Evolutionary conservation across 495 filamentous ascomycete genomes (phyloP).

Genomic region (Oidiodendron maius): DNA sequence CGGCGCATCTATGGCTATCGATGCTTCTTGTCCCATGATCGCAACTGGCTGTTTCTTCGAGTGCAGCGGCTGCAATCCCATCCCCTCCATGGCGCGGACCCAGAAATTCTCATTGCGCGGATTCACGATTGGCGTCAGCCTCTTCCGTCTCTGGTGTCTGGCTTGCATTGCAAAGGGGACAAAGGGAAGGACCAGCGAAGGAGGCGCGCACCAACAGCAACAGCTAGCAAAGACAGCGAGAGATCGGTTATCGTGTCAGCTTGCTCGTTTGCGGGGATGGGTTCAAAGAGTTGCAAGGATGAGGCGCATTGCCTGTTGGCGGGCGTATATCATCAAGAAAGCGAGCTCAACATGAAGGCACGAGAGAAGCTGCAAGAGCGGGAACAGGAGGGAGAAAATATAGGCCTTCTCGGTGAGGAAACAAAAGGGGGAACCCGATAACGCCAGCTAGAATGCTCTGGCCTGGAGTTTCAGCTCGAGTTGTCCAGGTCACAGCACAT

Average conservation of each 20-base stretch:
- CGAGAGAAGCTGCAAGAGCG: neutral
- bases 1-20: neutral
- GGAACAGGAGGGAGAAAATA: too few relatives aligned
- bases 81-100: neutral
- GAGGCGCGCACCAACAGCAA: neutral
- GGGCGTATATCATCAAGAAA: neutral
- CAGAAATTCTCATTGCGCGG: neutral
- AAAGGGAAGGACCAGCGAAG: neutral
- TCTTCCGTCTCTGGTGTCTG: neutral
- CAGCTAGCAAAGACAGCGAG: neutral
- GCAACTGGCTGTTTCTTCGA: neutral
- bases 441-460: neutral
- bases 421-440: neutral
- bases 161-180: neutral
- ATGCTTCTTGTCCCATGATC: too few relatives aligned
- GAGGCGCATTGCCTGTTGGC: neutral
- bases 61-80: slow-evolving; percentile 1
- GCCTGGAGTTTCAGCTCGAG: neutral
- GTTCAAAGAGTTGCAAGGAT: neutral
- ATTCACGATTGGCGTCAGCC: neutral
- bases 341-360: neutral
- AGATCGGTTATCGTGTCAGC: neutral
- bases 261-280: neutral
- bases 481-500: neutral
- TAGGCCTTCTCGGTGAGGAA: neutral